Evolutionary conservation across 2,329 filamentous ascomycete genomes (phyloP).

Genomic region (Claviceps sp.): DNA sequence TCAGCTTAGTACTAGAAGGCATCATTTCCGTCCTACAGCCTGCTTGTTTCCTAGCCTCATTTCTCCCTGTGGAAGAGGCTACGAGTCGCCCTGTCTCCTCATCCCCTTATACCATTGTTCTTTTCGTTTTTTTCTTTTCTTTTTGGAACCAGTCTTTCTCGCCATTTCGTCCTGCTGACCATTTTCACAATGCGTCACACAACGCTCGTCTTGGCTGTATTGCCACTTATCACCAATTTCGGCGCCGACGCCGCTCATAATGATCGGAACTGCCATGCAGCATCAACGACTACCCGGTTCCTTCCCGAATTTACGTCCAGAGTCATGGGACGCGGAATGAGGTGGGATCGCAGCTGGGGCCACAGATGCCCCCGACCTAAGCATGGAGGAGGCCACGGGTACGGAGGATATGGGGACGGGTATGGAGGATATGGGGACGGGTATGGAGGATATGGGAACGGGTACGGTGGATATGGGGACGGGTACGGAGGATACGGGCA

Average conservation of each 20-base stretch:
- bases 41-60: neutral
- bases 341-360: neutral
- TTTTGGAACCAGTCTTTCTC: neutral
- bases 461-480: neutral
- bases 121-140: neutral
- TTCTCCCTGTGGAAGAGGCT: neutral
- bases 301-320: conserved; percentile 2
- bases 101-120: neutral
- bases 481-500: neutral
- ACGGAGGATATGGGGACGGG: neutral
- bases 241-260: neutral
- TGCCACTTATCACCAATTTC: conserved; percentile 1
- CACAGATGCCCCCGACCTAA: neutral
- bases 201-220: neutral
- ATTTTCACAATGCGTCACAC: neutral
- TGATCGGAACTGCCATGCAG: neutral
- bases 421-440: no score
- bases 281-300: neutral
- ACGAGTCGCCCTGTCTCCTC: neutral
- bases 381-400: no score
- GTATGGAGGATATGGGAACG: no score
- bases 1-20: neutral
- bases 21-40: neutral
- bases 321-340: neutral
- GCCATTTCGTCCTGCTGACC: neutral